phyloP scores from a whole-genome alignment of 306 rosid genomes.

The Echinosophora koreensis region DNA sequence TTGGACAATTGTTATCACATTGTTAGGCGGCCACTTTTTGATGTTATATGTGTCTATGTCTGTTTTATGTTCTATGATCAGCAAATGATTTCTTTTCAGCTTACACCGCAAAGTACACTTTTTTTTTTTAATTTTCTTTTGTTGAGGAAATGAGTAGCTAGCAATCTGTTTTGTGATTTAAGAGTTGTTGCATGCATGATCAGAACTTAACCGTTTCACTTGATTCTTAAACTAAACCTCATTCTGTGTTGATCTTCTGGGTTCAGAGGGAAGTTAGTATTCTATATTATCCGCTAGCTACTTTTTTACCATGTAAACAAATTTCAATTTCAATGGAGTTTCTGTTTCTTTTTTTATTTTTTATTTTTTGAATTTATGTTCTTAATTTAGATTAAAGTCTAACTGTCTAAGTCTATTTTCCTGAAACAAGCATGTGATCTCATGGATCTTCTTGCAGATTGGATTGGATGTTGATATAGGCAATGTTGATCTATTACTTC shows the following conservation, averaged over 20 bases:
- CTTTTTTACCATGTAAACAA: slow-evolving; percentile 28
- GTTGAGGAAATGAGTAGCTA: slow-evolving; percentile 42
- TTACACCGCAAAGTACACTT: slow-evolving; percentile 7
- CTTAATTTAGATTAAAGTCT: slow-evolving; percentile 15
- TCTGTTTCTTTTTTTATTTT: slow-evolving; percentile 26
- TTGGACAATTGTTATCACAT: no score
- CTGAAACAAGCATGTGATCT: slow-evolving; percentile 52
- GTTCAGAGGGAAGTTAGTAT: slow-evolving; percentile 41
- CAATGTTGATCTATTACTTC: slow-evolving; percentile 46
- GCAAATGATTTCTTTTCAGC: slow-evolving; percentile 40
- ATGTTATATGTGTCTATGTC: slow-evolving; percentile 50
- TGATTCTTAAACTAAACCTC: slow-evolving; percentile 20
- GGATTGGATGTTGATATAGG: slow-evolving; percentile 49
- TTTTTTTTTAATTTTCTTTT: slow-evolving; percentile 15
- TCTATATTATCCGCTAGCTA: slow-evolving; percentile 43
- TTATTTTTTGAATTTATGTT: slow-evolving; percentile 19
- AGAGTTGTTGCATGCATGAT: slow-evolving; percentile 42
- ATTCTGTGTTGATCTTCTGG: slow-evolving; percentile 38
- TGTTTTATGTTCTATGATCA: slow-evolving; percentile 42
- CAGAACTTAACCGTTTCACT: slow-evolving; percentile 32
- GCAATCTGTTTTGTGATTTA: slow-evolving; percentile 4
- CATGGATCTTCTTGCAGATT: slow-evolving; percentile 59
- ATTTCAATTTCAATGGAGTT: slow-evolving; percentile 34
- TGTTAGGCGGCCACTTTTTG: no score
- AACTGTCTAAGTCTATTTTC: background rate